phyloP scores from a whole-genome alignment of 257 asterid species.

The Lithospermum erythrorhizon region DNA sequence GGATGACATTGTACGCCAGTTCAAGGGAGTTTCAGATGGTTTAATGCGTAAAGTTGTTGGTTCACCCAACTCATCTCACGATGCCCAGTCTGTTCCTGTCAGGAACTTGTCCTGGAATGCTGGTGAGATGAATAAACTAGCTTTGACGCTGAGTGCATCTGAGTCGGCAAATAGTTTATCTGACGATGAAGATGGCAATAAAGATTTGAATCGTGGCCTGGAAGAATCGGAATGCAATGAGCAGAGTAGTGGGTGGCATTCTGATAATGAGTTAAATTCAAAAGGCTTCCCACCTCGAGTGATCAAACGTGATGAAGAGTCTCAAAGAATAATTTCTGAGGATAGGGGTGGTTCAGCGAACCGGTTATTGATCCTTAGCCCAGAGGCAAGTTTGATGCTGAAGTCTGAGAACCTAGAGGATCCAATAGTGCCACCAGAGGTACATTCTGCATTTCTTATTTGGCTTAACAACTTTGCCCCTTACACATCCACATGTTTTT shows the following conservation, averaged over 20 bases:
- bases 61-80: slow-evolving; percentile 43
- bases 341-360: slow-evolving; percentile 27
- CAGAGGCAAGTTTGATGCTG: slow-evolving; percentile 40
- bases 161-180: slow-evolving; percentile 70
- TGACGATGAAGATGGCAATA: slow-evolving; percentile 70
- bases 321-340: slow-evolving; percentile 28
- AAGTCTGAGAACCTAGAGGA: slow-evolving; percentile 50
- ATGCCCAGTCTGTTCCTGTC: slow-evolving; percentile 33
- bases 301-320: slow-evolving; percentile 38
- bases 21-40: slow-evolving; percentile 96
- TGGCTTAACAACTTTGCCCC: not conserved
- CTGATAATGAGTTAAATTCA: slow-evolving; percentile 55
- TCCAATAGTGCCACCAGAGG: slow-evolving; percentile 87
- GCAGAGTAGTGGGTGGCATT: slow-evolving; percentile 47
- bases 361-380: slow-evolving; percentile 30
- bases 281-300: slow-evolving; percentile 42
- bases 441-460: slow-evolving; percentile 11
- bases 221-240: slow-evolving; percentile 34
- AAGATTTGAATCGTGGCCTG: slow-evolving; percentile 44
- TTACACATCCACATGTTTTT: not conserved
- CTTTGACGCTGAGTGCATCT: slow-evolving; percentile 37
- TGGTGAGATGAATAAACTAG: slow-evolving; percentile 51
- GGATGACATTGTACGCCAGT: slow-evolving; percentile 97
- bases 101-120: slow-evolving; percentile 59
- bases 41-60: slow-evolving; percentile 58